These are phyloP conservation scores for Clarireedia monteithiana DNA, from an alignment of 2,329 filamentous ascomycete genomes.

Conservation along the genomic window DNA sequence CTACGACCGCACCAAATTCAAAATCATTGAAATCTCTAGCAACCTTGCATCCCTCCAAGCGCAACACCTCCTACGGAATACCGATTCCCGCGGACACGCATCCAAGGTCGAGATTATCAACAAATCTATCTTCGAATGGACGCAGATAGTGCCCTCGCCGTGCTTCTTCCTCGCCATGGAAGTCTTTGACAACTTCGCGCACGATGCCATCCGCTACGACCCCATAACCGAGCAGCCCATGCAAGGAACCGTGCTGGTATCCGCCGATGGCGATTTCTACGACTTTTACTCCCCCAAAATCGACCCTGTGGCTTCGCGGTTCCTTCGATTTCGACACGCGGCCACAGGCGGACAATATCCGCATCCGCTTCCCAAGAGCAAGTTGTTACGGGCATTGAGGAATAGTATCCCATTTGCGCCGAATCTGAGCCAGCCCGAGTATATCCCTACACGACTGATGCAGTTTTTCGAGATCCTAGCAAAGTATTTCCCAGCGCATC, in stretches of 20 bases:
- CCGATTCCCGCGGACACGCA: constrained; percentile 65
- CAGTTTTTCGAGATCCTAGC: constrained; percentile 92
- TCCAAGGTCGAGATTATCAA: constrained; percentile 93
- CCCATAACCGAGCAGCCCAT: constrained; percentile 70
- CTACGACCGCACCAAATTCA: constrained; percentile 87
- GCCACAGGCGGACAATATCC: constrained; percentile 60
- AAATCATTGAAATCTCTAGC: constrained; percentile 90
- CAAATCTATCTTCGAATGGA: constrained; percentile 90
- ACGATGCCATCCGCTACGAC: constrained; percentile 91
- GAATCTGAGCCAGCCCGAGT: constrained; percentile 79
- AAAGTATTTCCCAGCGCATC: constrained; percentile 81
- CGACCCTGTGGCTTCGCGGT: constrained; percentile 76
- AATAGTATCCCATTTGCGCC: constrained; percentile 60
- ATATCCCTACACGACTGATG: constrained; percentile 90
- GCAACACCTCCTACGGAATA: constrained; percentile 57
- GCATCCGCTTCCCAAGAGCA: constrained; percentile 46
- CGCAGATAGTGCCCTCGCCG: constrained; percentile 75
- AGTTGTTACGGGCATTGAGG: constrained; percentile 52
- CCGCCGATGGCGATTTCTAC: constrained; percentile 79
- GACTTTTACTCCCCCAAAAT: constrained; percentile 82
- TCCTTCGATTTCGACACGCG: constrained; percentile 74
- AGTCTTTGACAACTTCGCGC: constrained; percentile 97
- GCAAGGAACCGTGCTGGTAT: constrained; percentile 84
- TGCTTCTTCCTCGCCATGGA: constrained; percentile 98
- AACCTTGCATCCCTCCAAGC: constrained; percentile 72